Evolutionary conservation across 768 basidiomycete genomes (phyloP), one percentile per base, ranked within the genome.

Genomic region (Boletus huronensis): DNA sequence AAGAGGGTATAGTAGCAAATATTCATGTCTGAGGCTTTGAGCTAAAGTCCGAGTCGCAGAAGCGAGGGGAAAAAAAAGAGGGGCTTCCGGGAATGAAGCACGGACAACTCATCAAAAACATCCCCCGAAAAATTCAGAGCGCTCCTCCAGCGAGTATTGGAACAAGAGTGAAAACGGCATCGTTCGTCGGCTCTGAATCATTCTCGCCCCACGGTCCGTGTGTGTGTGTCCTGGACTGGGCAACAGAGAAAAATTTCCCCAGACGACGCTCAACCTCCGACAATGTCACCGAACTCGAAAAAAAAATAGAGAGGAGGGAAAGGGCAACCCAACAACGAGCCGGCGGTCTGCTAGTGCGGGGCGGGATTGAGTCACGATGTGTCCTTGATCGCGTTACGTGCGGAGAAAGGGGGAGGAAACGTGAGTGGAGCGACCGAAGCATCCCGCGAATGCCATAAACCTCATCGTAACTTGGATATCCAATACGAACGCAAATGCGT

Each of bases 371-470:
- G 42, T 44, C 40, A 47, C 13, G 3, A 32, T 36, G 36, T 36
- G 13, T 51, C 21, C 19, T 31, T 38, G 36, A 55, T 63, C 51
- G 39, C 31, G 48, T 53, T 35, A 59, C 36, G 36, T 36, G 50
- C 29, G 38, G 40, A 35, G 40, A 49, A 46, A 26, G 23, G 21
- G 45, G 42, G 35, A 39, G 35, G 4, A 14, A 35, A n/a, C 48
- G 39, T 36, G 53, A 32, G 42, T 25, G 48, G 36, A 44, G 17
- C 38, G 50, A 38, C 48, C 41, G 29, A 32, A 19, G 38, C 50
- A 38, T 34, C 9, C 28, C 40, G 19, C 17, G 31, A 17, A 60
- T 64, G 62, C 52, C 58, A 60, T 57, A 64, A 60, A 1, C 0
- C 9, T 3, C 29, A 14, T 64, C 62, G 53, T 50, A 50, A 49